phyloP scores from a whole-genome alignment of 345 rosid genomes.

The Sonneratia caseolaris region DNA sequence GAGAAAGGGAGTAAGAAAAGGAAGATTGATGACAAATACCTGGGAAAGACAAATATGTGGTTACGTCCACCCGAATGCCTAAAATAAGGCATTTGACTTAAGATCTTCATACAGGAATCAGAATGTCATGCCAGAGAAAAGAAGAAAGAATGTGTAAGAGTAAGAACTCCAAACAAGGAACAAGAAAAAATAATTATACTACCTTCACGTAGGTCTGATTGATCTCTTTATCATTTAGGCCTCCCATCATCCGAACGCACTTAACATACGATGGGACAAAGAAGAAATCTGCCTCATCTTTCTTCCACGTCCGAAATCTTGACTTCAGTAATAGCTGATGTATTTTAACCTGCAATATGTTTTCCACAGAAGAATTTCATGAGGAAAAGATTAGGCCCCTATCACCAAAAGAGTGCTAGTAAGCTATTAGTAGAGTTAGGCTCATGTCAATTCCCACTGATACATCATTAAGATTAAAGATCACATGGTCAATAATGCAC shows the following conservation, averaged over 20 bases:
- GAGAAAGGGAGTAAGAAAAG: background rate
- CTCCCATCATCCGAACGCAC: slow-evolving; percentile 88
- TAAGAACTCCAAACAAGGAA: background rate
- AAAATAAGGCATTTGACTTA: slow-evolving; percentile 89
- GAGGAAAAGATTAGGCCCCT: background rate
- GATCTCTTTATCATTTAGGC: slow-evolving; percentile 87
- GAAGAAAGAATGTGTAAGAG: background rate
- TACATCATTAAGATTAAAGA: background rate
- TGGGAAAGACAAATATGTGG: slow-evolving; percentile 88
- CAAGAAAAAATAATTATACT: background rate
- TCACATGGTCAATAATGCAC: background rate
- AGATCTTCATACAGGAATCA: slow-evolving; percentile 33
- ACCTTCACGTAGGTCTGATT: slow-evolving; percentile 83
- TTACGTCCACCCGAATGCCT: slow-evolving; percentile 92
- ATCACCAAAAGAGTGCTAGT: background rate
- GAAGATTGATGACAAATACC: slow-evolving; percentile 31
- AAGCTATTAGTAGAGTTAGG: background rate
- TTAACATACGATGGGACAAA: slow-evolving; percentile 88
- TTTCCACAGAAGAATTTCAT: background rate
- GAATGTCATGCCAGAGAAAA: background rate
- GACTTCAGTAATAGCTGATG: slow-evolving; percentile 62
- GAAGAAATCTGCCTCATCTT: slow-evolving; percentile 86
- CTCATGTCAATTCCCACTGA: too few species aligned
- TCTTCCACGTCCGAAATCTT: slow-evolving; percentile 51
- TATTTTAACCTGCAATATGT: slow-evolving; percentile 57